Conservation (phyloP, 495 filamentous ascomycete species). For the Tirmania nivea region DNA sequence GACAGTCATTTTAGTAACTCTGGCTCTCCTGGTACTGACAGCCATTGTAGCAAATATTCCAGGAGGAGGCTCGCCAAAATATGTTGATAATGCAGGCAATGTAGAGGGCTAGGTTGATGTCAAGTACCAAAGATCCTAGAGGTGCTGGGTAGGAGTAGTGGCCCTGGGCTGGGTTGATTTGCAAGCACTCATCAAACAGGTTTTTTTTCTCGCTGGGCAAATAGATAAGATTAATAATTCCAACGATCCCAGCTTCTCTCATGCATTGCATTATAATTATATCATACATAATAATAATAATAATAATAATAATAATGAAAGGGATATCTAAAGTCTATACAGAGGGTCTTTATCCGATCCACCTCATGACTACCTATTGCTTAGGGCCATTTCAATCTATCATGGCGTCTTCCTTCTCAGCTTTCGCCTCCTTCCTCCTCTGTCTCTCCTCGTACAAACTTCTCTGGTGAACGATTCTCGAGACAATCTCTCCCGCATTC, state of each 20-base stretch:
- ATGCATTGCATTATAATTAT: too few relatives aligned
- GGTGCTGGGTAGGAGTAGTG: background rate
- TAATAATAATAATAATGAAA: background rate
- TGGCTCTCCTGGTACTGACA: background rate
- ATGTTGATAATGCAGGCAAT: background rate
- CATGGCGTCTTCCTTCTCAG: constrained; percentile 35
- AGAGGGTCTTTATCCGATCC: background rate
- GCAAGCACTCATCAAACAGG: background rate
- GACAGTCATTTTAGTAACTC: too few relatives aligned
- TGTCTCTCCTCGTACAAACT: constrained; percentile 79
- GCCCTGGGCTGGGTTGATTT: too few relatives aligned
- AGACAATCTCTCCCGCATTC: constrained; percentile 82
- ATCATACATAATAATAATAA: too few relatives aligned
- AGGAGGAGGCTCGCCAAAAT: background rate
- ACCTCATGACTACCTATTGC: background rate
- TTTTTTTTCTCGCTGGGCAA: background rate
- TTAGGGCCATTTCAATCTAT: too few relatives aligned
- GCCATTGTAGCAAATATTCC: background rate
- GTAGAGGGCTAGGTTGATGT: background rate
- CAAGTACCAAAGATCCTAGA: background rate
- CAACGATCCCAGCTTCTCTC: too few relatives aligned
- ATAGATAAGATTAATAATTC: background rate
- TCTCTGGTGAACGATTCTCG: constrained; percentile 63
- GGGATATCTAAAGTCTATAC: background rate
- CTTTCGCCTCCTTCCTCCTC: constrained; percentile 67